A percentile compares a stretch with the other conserved stretches of the same genome.
These are phyloP conservation scores for Microdochium trichocladiopsis DNA, from an alignment of 2,329 filamentous ascomycete genomes.

Conservation along the genomic window DNA sequence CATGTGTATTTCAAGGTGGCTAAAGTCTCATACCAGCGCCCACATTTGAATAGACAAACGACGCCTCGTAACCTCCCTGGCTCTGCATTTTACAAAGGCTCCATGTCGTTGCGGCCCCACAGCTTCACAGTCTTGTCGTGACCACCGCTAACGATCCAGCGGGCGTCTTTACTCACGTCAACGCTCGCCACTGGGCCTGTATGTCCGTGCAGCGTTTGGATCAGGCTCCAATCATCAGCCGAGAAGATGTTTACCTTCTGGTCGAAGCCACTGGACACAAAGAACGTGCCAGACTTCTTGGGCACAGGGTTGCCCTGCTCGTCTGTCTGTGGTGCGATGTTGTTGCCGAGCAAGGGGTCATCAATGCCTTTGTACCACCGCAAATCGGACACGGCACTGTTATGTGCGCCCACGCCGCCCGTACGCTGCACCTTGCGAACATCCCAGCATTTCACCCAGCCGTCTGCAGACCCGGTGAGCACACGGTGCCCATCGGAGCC, in stretches of 20 bases:
- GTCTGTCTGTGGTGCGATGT: conserved; percentile 15
- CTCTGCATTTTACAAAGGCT: conserved; percentile 41
- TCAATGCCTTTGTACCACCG: conserved; percentile 90
- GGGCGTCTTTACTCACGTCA: conserved; percentile 78
- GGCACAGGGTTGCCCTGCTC: conserved; percentile 62
- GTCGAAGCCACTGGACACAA: conserved; percentile 88
- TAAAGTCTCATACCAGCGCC: background rate
- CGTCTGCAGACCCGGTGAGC: conserved; percentile 85
- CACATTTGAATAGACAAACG: no score
- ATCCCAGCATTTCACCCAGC: conserved; percentile 98
- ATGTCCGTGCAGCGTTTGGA: conserved; percentile 84
- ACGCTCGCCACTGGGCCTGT: conserved; percentile 87
- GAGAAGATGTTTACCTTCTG: conserved; percentile 94
- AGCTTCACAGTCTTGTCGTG: conserved; percentile 94
- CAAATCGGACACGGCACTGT: conserved; percentile 84
- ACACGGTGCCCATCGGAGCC: conserved; percentile 85
- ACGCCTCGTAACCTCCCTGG: no score
- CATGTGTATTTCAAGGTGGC: no score
- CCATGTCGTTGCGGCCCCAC: conserved; percentile 79
- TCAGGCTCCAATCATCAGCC: conserved; percentile 88
- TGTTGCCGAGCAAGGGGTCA: conserved; percentile 55
- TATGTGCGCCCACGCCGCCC: conserved; percentile 85
- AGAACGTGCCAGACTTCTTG: conserved; percentile 85
- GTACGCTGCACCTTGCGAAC: conserved; percentile 78
- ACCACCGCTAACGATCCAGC: conserved; percentile 90